Conservation (phyloP, 352 stramenopile species). For the Pythium phragmiticola region DNA sequence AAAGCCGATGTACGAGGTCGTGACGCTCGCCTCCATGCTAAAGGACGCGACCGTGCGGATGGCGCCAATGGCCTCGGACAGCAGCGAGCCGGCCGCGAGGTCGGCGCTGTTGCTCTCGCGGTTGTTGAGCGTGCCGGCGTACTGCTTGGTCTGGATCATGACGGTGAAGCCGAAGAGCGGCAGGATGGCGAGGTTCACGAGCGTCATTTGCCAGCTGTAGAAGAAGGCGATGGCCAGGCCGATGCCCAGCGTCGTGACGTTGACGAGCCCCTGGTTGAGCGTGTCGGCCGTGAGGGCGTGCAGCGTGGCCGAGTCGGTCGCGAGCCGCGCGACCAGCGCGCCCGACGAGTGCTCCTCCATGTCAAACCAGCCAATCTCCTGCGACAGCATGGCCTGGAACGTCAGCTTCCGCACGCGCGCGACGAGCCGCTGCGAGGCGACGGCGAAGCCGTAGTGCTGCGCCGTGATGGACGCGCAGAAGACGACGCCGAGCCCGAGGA, state of each 20-base stretch:
- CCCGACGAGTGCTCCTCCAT: slow-evolving; percentile 51
- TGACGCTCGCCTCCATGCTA: slow-evolving; percentile 30
- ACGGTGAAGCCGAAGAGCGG: slow-evolving; percentile 28
- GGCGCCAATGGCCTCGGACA: slow-evolving; percentile 32
- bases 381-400: slow-evolving; percentile 47
- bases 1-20: slow-evolving; percentile 22
- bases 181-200: slow-evolving; percentile 29
- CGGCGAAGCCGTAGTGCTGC: slow-evolving; percentile 42
- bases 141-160: slow-evolving; percentile 17
- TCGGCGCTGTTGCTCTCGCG: slow-evolving; percentile 31
- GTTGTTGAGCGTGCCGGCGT: slow-evolving; percentile 21
- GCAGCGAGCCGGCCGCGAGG: slow-evolving; percentile 24
- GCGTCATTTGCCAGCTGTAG: slow-evolving; percentile 46
- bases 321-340: slow-evolving; percentile 45
- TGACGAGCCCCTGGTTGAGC: slow-evolving; percentile 36
- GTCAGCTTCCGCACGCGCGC: slow-evolving; percentile 28
- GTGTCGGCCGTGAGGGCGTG: slow-evolving; percentile 42
- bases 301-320: slow-evolving; percentile 56
- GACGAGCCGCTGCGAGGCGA: slow-evolving; percentile 40
- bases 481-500: slow-evolving; percentile 30
- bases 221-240: slow-evolving; percentile 35
- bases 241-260: slow-evolving; percentile 31
- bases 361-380: slow-evolving; percentile 80
- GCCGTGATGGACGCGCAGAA: slow-evolving; percentile 27
- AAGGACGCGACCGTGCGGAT: slow-evolving; percentile 47